These are phyloP conservation scores for Zygoascus tannicola DNA, from an alignment of 805 yeast species.

Conservation along the genomic window DNA sequence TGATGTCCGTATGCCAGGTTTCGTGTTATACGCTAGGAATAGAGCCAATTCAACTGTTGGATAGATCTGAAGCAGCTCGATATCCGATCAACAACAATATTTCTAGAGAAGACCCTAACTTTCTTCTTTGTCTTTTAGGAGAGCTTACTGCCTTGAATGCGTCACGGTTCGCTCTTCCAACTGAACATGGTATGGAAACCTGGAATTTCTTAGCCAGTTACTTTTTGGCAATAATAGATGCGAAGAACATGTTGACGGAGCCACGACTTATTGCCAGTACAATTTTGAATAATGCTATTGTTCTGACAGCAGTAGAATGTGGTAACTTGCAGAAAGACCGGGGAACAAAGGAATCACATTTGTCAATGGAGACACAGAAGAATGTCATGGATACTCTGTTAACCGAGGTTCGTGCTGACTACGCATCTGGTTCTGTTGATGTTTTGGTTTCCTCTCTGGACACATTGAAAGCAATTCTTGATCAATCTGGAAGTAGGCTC, in stretches of 20 bases:
- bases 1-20: slow-evolving; percentile 28
- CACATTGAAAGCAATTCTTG: slow-evolving; percentile 63
- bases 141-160: slow-evolving; percentile 46
- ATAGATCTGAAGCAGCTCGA: background rate
- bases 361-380: background rate
- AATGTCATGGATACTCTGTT: background rate
- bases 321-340: slow-evolving; percentile 13
- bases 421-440: slow-evolving; percentile 47
- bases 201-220: slow-evolving; percentile 43
- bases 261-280: slow-evolving; percentile 41
- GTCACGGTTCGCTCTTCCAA: slow-evolving; percentile 32
- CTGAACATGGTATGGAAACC: slow-evolving; percentile 28
- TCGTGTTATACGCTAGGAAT: slow-evolving; percentile 6
- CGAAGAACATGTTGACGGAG: slow-evolving; percentile 35
- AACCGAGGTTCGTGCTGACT: background rate
- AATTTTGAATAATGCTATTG: slow-evolving; percentile 43
- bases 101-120: slow-evolving; percentile 20
- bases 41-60: background rate
- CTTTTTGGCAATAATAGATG: slow-evolving; percentile 38
- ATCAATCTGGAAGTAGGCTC: slow-evolving; percentile 59
- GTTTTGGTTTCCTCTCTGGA: slow-evolving; percentile 53
- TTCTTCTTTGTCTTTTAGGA: slow-evolving; percentile 44
- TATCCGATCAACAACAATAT: background rate
- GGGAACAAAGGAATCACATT: background rate
- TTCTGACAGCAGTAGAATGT: slow-evolving; percentile 20